Conservation (phyloP, 2,329 filamentous ascomycete genomes). For the Peltaster fructicola region DNA sequence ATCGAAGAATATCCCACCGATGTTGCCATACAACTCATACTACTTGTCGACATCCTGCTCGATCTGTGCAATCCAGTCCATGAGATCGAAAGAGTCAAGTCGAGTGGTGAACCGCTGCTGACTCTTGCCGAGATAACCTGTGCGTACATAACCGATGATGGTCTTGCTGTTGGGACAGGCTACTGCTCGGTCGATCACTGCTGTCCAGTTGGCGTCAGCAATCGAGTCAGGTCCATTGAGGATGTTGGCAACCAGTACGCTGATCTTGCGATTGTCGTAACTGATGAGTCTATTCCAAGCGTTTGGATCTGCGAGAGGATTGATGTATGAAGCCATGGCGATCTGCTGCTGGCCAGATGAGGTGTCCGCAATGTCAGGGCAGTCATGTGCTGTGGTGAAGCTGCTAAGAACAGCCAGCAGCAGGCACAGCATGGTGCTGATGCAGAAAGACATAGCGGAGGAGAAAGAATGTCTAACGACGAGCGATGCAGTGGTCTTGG, state of each 20-base stretch:
- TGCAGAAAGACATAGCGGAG: too few relatives aligned
- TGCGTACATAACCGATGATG: slow-evolving; percentile 1
- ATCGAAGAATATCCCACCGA: slow-evolving; percentile 21
- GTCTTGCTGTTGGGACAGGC: background rate
- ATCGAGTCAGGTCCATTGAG: slow-evolving; percentile 1
- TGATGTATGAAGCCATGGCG: slow-evolving; percentile 1
- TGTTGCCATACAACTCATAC: slow-evolving; percentile 12
- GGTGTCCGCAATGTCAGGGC: too few relatives aligned
- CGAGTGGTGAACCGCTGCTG: slow-evolving; percentile 5
- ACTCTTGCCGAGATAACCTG: slow-evolving; percentile 2
- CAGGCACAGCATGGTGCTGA: slow-evolving; percentile 2
- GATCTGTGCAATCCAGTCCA: slow-evolving; percentile 13
- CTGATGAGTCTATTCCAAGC: slow-evolving; percentile 1
- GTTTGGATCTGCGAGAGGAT: slow-evolving; percentile 1
- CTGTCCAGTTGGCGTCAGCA: background rate
- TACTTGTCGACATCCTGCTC: slow-evolving; percentile 13
- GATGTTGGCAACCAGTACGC: slow-evolving; percentile 1
- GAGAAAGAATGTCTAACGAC: too few relatives aligned
- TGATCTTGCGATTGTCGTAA: background rate
- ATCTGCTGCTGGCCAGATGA: background rate
- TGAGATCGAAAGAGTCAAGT: slow-evolving; percentile 8
- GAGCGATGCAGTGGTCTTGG: too few relatives aligned
- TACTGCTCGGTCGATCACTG: background rate
- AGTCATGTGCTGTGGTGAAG: slow-evolving; percentile 68
- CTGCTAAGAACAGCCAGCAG: slow-evolving; percentile 3